Evolutionary conservation across 495 filamentous ascomycete species (phyloP).

Genomic region (Mytilinidion resinicola): DNA sequence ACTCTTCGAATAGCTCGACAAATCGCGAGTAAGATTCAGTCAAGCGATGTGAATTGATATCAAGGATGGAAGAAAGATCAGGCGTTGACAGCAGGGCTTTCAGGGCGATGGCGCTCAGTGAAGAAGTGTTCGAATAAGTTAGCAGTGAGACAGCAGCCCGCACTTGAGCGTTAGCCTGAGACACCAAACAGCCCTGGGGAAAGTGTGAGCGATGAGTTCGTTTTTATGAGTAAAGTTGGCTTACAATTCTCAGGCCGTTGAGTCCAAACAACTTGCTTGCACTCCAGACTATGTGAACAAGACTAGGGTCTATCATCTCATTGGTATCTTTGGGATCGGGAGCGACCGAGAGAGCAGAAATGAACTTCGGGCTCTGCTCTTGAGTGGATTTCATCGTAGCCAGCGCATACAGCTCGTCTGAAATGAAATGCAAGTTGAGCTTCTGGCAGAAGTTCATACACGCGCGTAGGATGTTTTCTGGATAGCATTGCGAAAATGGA

Average conservation of each 20-base stretch:
- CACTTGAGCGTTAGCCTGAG: conserved; percentile 19
- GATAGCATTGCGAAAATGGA: conserved; percentile 53
- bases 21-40: conserved; percentile 13
- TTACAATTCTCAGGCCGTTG: conserved; percentile 16
- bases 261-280: conserved; percentile 20
- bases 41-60: conserved; percentile 16
- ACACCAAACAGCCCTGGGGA: conserved; percentile 18
- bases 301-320: conserved; percentile 21
- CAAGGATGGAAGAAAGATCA: conserved; percentile 15
- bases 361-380: conserved; percentile 3
- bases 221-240: neutral
- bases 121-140: conserved; percentile 4
- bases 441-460: conserved; percentile 50
- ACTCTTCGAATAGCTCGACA: conserved; percentile 4
- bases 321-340: conserved; percentile 9
- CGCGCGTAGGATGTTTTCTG: conserved; percentile 40
- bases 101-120: conserved; percentile 8
- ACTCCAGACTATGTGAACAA: conserved; percentile 23
- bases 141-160: conserved; percentile 6
- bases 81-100: conserved; percentile 15
- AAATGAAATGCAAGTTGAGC: conserved; percentile 52
- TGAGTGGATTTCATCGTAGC: neutral
- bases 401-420: conserved; percentile 57
- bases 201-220: neutral
- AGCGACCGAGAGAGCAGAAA: conserved; percentile 23